These are phyloP conservation scores for Pseudonectria foliicola DNA, from an alignment of 2,329 filamentous ascomycete species.

Conservation along the genomic window DNA sequence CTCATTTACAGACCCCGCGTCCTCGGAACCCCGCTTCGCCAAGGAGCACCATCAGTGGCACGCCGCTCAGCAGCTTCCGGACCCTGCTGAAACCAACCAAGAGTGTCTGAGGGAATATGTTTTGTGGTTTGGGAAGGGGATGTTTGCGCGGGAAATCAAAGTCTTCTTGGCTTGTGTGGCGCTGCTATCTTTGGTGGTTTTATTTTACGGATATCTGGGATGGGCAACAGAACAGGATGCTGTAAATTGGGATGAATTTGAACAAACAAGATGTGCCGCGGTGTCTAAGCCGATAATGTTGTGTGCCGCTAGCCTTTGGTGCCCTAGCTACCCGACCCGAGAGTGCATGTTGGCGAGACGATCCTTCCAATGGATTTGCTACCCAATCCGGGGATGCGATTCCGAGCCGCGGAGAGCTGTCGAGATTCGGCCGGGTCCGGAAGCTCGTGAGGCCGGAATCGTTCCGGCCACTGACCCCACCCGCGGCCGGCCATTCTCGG, in stretches of 20 bases:
- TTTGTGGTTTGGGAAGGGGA: too few relatives aligned
- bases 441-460: slow-evolving; percentile 26
- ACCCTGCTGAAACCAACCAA: slow-evolving; percentile 16
- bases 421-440: slow-evolving; percentile 17
- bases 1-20: background rate
- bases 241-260: background rate
- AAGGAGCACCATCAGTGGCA: slow-evolving; percentile 5
- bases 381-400: background rate
- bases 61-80: slow-evolving; percentile 15
- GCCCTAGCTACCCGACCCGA: too few relatives aligned
- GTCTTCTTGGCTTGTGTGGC: too few relatives aligned
- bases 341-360: too few relatives aligned
- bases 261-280: too few relatives aligned
- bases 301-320: too few relatives aligned
- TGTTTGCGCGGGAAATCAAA: too few relatives aligned
- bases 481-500: slow-evolving; percentile 17
- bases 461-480: slow-evolving; percentile 25
- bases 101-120: slow-evolving; percentile 10
- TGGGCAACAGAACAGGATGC: too few relatives aligned
- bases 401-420: background rate
- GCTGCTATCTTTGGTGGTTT: too few relatives aligned
- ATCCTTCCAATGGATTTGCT: too few relatives aligned
- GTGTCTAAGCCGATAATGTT: too few relatives aligned
- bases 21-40: background rate
- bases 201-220: too few relatives aligned